Evolutionary conservation across 2,329 filamentous ascomycete species (phyloP), one percentile per base, ranked within the genome.

Genomic region (Trichoderma sp.): DNA sequence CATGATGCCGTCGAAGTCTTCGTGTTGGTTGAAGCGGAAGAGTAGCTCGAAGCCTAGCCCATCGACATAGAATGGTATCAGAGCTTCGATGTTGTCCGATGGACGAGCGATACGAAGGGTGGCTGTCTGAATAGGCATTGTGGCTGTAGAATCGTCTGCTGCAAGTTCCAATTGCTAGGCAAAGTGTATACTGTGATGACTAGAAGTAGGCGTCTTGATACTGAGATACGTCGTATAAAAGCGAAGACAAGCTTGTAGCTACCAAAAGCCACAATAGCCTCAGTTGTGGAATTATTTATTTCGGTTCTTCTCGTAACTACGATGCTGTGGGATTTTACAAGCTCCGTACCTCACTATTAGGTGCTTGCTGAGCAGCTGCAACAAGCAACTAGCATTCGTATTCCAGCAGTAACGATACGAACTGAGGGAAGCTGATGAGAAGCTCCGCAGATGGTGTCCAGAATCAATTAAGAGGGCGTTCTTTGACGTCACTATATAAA

Each of bases 91-190:
- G 78, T 84, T 77, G 73, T 84, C 82, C 2, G 85, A 85, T 3
- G 85, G 85, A 14, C 85, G 83, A 5, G 85, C 85, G 71, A 87
- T 81, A 74, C 86, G 85, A 56, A 87, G 79, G 74, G 82, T 81
- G 11, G 83, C 81, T 29, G 67, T 71, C 50, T 71, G 53, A 8
- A 77, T 66, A 4, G 77, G 38, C 78, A 79, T 79, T 53, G 29
- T 18, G 27, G n/a, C 35, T 4, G 33, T 45, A 6, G 27, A 12
- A 3, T 11, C 12, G 21, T 7, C 4, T 53, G 41, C 27, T 33
- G 29, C 41, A n/a, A 45, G 8, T 67, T 12, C 45, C 9, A 68
- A 31, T 56, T 56, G 41, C 65, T 24, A 16, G 6, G 11, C n/a
- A 29, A 16, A 14, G 11, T 64, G 60, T n/a, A 16, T 31, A 63